A percentile compares a stretch with the other conserved stretches of the same genome.
Evolutionary conservation across 345 rosid genomes (phyloP).

Genomic region (Toxicodendron radicans): DNA sequence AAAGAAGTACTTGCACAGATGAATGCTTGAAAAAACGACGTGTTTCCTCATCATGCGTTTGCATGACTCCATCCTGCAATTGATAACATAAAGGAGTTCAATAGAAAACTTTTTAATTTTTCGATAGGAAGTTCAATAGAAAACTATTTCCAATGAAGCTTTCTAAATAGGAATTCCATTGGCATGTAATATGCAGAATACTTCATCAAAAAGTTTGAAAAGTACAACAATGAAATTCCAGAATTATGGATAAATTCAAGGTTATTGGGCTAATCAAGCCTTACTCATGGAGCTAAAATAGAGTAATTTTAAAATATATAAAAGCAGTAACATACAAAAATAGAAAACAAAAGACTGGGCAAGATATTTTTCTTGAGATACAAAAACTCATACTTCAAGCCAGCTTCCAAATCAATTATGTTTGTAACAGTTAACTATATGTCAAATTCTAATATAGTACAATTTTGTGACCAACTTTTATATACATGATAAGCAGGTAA

Average conservation of each 20-base stretch:
- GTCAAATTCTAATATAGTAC: neutral
- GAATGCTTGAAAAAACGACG: slow-evolving; percentile 91
- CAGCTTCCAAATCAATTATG: neutral
- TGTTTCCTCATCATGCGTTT: slow-evolving; percentile 98
- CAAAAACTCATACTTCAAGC: neutral
- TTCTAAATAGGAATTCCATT: neutral
- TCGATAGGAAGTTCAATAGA: neutral
- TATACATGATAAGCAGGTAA: neutral
- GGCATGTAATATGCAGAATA: neutral
- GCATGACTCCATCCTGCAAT: slow-evolving; percentile 90
- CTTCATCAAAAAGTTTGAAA: neutral
- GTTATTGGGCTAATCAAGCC: neutral
- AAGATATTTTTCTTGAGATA: neutral
- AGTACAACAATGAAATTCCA: neutral
- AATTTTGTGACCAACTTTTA: neutral
- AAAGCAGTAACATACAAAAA: neutral
- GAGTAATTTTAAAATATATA: neutral
- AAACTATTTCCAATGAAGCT: slow-evolving; percentile 4
- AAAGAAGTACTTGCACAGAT: slow-evolving; percentile 87
- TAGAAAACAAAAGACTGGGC: neutral
- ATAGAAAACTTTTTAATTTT: no score
- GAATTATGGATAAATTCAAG: neutral
- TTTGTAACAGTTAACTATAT: neutral
- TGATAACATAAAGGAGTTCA: slow-evolving; percentile 9
- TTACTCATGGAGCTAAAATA: neutral